Conservation (phyloP, 306 rosid species). For the Erythrophleum fordii region DNA sequence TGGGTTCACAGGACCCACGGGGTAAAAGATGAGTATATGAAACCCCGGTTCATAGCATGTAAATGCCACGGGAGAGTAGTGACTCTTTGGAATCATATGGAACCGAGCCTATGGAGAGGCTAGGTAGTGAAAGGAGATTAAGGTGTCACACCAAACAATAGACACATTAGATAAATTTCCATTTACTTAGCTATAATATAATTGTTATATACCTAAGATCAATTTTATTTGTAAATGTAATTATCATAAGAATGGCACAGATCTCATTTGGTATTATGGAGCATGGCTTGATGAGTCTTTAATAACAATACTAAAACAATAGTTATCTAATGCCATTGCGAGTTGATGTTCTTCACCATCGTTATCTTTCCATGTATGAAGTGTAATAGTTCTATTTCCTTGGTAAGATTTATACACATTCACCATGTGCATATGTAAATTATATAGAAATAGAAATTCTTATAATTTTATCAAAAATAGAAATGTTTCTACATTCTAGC, state of each 20-base stretch:
- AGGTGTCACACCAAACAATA: too few relatives aligned
- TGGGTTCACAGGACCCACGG: too few relatives aligned
- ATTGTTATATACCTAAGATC: not conserved
- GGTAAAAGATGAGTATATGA: too few relatives aligned
- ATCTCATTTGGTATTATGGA: not conserved
- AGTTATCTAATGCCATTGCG: not conserved
- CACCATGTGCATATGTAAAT: not conserved
- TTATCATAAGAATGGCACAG: not conserved
- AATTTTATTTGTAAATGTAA: slow-evolving; percentile 3
- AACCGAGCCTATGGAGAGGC: too few relatives aligned
- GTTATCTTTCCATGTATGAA: not conserved
- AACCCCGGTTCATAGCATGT: too few relatives aligned
- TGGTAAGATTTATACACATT: too few relatives aligned
- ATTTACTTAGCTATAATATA: not conserved
- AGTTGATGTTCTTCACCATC: not conserved
- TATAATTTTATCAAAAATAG: not conserved
- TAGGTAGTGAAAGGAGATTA: too few relatives aligned
- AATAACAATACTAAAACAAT: not conserved
- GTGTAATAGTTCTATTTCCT: too few relatives aligned
- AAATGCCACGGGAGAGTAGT: too few relatives aligned
- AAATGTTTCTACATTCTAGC: not conserved
- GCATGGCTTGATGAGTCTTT: not conserved
- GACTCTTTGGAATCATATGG: too few relatives aligned
- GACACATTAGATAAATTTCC: not conserved
- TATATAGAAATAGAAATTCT: not conserved